Evolutionary conservation across 225 moss, liverwort and hornwort species (phyloP), one percentile per base, ranked within the genome.

Genomic region (Pleurozium schreberi): DNA sequence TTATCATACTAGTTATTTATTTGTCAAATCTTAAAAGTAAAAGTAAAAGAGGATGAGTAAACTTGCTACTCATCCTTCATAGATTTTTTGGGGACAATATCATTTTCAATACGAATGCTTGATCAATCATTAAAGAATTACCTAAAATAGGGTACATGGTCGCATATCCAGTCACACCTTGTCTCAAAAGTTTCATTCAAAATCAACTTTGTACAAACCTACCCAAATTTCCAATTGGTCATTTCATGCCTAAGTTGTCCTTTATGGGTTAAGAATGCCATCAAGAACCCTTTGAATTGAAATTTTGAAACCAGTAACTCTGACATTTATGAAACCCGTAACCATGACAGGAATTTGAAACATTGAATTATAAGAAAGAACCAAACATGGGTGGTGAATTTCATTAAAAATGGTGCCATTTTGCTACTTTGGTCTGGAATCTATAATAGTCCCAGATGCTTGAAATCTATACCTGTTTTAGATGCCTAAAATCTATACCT

Each of bases 161-260:
- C 0, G 3, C 53, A 77, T 2, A 4, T 15, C 3, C 3, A 0
- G 0, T 3, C 27, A 57, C n/a, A 1, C 28, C 3, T 8, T 55
- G 8, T 40, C 11, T 58, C 40, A 28, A 40, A 58, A 58, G 8
- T 28, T 28, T 3, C 18, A 80, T 80, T 59, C 28, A 28, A 40
- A 57, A 40, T 28, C 28, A 40, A n/a, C 58, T 58, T 80, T 1
- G 0, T 58, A 17, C 1, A 0, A 58, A 40, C 17, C 11, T 40
- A 18, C 18, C 27, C 58, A 16, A n/a, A 57, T 26, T n/a, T 76
- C 19, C 52, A 52, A 14, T 50, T 4, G 5, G 13, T 75, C 50
- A 75, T 21, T 78, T 25, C 55, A 78, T 38, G 9, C 76, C 23
- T 36, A 36, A 76, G 53, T 76, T 76, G 12, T 75, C 21, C 8